Conservation (phyloP, 768 basidiomycete species). For the Mycena vitilis region DNA sequence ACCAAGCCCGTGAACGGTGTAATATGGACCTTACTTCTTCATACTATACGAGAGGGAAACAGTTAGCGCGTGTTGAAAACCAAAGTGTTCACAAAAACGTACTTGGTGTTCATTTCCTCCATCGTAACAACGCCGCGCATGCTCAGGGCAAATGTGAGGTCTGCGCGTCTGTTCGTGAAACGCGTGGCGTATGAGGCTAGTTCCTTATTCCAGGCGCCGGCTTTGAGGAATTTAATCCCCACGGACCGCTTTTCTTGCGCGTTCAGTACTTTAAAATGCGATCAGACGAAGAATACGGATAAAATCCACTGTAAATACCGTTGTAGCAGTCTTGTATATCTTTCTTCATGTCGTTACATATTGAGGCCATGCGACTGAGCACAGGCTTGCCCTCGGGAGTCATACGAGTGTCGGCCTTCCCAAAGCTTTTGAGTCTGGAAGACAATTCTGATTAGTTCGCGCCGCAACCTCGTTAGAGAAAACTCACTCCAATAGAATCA, state of each 20-base stretch:
- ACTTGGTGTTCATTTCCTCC: constrained; percentile 25
- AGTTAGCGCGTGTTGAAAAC: not conserved
- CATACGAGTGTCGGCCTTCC: constrained; percentile 15
- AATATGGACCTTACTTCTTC: not conserved
- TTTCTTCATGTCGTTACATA: constrained; percentile 27
- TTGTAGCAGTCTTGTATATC: constrained; percentile 32
- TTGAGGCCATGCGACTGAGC: constrained; percentile 18
- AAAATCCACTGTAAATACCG: constrained; percentile 5
- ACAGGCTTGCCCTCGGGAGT: constrained; percentile 24
- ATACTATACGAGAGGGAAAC: not conserved
- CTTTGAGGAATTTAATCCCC: constrained; percentile 26
- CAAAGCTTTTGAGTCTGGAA: constrained; percentile 19
- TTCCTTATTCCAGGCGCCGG: constrained; percentile 24
- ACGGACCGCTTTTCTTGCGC: constrained; percentile 22
- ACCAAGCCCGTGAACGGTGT: no score
- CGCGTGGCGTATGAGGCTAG: constrained; percentile 11
- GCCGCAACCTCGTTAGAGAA: not conserved
- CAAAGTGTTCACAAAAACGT: not conserved
- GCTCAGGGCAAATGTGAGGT: constrained; percentile 19
- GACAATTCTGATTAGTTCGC: not conserved
- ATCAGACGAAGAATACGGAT: not conserved
- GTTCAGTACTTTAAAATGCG: constrained; percentile 9
- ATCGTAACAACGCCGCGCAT: constrained; percentile 15
- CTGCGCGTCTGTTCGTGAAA: constrained; percentile 21
- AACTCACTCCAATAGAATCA: constrained; percentile 24